A percentile compares a stretch with the other conserved stretches of the same genome.
phyloP scores from a whole-genome alignment of 768 basidiomycete species.

The Mycena kentingensis region DNA sequence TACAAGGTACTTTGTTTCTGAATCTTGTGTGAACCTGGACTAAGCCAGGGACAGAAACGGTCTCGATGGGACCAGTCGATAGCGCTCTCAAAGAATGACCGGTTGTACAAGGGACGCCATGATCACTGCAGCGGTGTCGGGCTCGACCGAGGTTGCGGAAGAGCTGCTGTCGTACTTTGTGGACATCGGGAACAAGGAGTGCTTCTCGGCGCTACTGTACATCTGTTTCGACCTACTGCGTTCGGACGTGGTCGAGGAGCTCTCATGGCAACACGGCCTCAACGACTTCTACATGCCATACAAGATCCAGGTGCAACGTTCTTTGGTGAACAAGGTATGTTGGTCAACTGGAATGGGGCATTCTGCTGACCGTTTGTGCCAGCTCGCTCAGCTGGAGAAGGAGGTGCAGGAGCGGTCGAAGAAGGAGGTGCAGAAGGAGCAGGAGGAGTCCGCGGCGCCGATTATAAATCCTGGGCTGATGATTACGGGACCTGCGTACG shows the following conservation, averaged over 20 bases:
- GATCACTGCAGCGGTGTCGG: slow-evolving; percentile 85
- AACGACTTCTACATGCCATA: slow-evolving; percentile 99
- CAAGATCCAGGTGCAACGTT: slow-evolving; percentile 83
- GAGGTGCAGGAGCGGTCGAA: slow-evolving; percentile 85
- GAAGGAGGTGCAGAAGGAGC: slow-evolving; percentile 87
- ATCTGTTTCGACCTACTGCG: slow-evolving; percentile 95
- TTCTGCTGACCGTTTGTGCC: slow-evolving; percentile 11
- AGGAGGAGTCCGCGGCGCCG: slow-evolving; percentile 81
- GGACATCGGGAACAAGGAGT: slow-evolving; percentile 98
- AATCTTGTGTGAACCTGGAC: neutral
- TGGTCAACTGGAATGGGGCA: neutral
- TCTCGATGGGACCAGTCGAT: slow-evolving; percentile 96
- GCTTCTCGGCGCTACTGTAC: slow-evolving; percentile 88
- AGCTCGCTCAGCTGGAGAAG: slow-evolving; percentile 71
- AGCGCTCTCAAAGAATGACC: slow-evolving; percentile 91
- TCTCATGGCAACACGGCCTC: slow-evolving; percentile 94
- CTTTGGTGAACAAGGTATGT: slow-evolving; percentile 71
- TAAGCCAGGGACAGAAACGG: slow-evolving; percentile 69
- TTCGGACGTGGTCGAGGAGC: slow-evolving; percentile 88
- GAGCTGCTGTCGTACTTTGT: slow-evolving; percentile 96
- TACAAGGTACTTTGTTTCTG: slow-evolving; percentile 69
- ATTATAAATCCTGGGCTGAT: slow-evolving; percentile 86
- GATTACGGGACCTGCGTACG: slow-evolving; percentile 56
- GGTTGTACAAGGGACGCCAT: slow-evolving; percentile 97
- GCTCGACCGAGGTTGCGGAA: slow-evolving; percentile 87